Base-by-base conservation (phyloP, 257 asterid genomes). In the Solanum sparsipilum region DNA sequence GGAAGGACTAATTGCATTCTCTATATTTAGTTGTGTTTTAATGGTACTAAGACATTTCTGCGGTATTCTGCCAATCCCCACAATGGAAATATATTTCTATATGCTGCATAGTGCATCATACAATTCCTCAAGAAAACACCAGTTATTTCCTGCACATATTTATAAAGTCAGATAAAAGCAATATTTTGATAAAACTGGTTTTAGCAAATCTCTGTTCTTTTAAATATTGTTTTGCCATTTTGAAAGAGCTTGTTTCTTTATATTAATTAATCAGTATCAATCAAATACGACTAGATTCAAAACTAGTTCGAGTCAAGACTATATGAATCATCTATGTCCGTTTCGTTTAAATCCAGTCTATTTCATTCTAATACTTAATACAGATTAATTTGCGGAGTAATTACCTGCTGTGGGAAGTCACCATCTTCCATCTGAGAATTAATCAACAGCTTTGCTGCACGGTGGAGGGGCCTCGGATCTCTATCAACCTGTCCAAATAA, bases 1-100 rank as follows among this genome's bases (percentile, higher is more conserved):
- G 0, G 2, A 52, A 20, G 65, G 67, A n/a, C 38, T 4, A 79
- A 44, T 16, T 79, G 8, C n/a, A 79, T 16, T 79, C 25, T 79
- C 31, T 8, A 78, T 79, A 27, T 15, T 41, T 41, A 79, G 65
- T 41, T 79, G 84, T 41, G 21, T 25, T 44, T 52, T 7, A 79
- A 44, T 39, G 88, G 89, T 15, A 76, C 39, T 83, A 41, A 72
- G 72, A 88, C 92, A 39, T 67, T 90, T n/a, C 86, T 91, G 71
- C 96, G 92, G 48, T 94, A 96, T 75, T 95, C 98, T 8, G 98
- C 98, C n/a, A 96, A 88, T 81, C 95, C 98, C 96, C 98, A 96
- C 88, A 96, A 31, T 31, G 98, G 96, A 75, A 91, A 94, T 72
- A 93, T 94, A 34, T 94, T 94, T 60, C 98, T 92, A 88, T 92